Percentiles rank a stretch among this genome's conserved stretches.
These are phyloP conservation scores for Trifolium fragiferum DNA, from an alignment of 306 rosid genomes.

Conservation along the genomic window DNA sequence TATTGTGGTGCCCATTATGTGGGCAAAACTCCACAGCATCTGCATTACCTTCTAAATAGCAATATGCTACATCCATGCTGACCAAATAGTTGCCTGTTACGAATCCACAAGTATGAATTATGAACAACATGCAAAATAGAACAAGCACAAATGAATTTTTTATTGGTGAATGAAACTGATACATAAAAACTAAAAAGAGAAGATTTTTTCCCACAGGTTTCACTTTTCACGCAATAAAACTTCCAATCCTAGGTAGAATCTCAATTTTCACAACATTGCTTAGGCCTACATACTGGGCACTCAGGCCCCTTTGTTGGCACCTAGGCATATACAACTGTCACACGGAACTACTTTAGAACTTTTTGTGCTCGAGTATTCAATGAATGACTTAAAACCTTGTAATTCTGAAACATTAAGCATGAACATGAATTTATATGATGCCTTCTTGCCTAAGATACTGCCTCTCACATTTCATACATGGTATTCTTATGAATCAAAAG, in stretches of 20 bases:
- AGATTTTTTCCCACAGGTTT: neutral
- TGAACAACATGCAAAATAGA: neutral
- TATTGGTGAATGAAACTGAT: neutral
- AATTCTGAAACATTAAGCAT: neutral
- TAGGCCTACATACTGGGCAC: neutral
- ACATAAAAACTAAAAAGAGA: neutral
- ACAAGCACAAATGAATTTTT: neutral
- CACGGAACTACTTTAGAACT: neutral
- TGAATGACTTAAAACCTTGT: neutral
- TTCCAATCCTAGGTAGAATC: neutral
- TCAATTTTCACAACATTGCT: neutral
- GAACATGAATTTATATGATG: neutral
- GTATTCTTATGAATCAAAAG: neutral
- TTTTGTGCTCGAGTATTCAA: neutral
- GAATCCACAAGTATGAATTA: neutral
- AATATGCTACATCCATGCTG: conserved; percentile 79
- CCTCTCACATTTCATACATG: neutral
- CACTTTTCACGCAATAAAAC: neutral
- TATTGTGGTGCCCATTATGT: conserved; percentile 53
- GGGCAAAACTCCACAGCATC: conserved; percentile 93
- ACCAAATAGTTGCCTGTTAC: neutral
- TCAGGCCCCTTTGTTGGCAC: neutral
- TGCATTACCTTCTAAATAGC: conserved; percentile 79
- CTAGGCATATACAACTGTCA: neutral
- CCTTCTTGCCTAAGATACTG: neutral